These are phyloP conservation scores for Cucurbitaria berberidis DNA, from an alignment of 2,329 filamentous ascomycete genomes.

Conservation along the genomic window DNA sequence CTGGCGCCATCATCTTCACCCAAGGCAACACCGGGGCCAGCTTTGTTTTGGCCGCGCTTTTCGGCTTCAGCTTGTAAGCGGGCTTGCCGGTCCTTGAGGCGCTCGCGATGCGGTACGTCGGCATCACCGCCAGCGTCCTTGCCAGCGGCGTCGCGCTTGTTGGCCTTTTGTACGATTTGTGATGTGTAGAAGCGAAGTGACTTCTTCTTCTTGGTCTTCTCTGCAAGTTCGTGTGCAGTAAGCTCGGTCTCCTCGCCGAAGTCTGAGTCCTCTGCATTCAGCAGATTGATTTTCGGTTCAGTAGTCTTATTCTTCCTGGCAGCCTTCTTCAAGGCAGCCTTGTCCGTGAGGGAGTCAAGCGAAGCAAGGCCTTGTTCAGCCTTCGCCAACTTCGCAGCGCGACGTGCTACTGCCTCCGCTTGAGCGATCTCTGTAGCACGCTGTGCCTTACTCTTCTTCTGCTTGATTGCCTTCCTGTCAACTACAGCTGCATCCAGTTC, in stretches of 20 bases:
- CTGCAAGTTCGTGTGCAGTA: slow-evolving; percentile 77
- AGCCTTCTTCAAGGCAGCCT: slow-evolving; percentile 56
- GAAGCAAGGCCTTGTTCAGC: slow-evolving; percentile 76
- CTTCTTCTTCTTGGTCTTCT: slow-evolving; percentile 90
- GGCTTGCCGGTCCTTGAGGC: slow-evolving; percentile 82
- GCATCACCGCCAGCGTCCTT: slow-evolving; percentile 78
- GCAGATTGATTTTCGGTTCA: slow-evolving; percentile 41
- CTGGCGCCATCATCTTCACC: slow-evolving; percentile 68
- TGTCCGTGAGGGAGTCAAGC: slow-evolving; percentile 67
- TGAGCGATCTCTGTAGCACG: slow-evolving; percentile 59
- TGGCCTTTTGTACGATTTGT: slow-evolving; percentile 93
- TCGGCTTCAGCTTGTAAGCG: slow-evolving; percentile 89
- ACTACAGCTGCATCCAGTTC: slow-evolving; percentile 40
- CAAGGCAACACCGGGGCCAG: slow-evolving; percentile 66
- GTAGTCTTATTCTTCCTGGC: slow-evolving; percentile 48
- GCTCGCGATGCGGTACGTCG: slow-evolving; percentile 87
- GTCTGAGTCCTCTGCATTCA: slow-evolving; percentile 74
- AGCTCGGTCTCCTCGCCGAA: slow-evolving; percentile 89
- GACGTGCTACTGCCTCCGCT: slow-evolving; percentile 61
- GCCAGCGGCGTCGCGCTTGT: slow-evolving; percentile 77
- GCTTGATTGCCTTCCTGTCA: slow-evolving; percentile 43
- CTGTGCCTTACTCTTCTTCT: slow-evolving; percentile 57
- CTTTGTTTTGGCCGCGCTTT: slow-evolving; percentile 71
- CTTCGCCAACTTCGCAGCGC: slow-evolving; percentile 59
- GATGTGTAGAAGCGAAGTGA: slow-evolving; percentile 97